Percentiles rank a stretch among this genome's conserved stretches.
Conservation (phyloP, 2,329 filamentous ascomycete species). For the Stagonosporopsis rhizophila region DNA sequence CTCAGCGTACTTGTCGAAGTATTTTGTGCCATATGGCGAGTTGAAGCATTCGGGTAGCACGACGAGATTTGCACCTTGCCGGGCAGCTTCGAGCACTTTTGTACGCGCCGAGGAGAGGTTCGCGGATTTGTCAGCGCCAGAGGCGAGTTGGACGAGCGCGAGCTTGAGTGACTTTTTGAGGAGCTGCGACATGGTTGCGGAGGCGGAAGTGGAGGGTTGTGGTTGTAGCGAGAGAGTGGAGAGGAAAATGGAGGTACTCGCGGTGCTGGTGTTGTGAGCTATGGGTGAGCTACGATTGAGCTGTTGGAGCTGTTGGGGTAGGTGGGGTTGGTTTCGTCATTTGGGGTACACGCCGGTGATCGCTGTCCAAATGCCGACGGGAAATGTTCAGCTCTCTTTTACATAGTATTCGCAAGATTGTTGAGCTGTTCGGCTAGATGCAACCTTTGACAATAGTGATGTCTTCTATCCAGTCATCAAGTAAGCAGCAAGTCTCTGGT, state of each 20-base stretch:
- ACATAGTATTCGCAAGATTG: background rate
- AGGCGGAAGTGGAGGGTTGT: background rate
- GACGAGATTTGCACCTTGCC: slow-evolving; percentile 78
- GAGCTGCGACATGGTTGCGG: slow-evolving; percentile 32
- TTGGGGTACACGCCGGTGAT: slow-evolving; percentile 1
- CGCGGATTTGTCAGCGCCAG: slow-evolving; percentile 74
- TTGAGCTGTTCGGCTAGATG: background rate
- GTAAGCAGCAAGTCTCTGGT: background rate
- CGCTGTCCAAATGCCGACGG: slow-evolving; percentile 9
- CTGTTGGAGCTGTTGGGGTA: slow-evolving; percentile 16
- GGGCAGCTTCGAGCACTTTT: slow-evolving; percentile 83
- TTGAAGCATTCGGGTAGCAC: slow-evolving; percentile 99
- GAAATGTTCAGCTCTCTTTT: background rate
- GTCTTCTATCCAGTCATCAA: background rate
- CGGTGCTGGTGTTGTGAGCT: background rate
- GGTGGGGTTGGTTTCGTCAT: slow-evolving; percentile 11
- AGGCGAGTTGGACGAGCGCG: slow-evolving; percentile 58
- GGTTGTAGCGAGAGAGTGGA: background rate
- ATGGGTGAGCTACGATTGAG: slow-evolving; percentile 1
- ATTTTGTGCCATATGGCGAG: slow-evolving; percentile 90
- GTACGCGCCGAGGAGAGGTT: slow-evolving; percentile 83
- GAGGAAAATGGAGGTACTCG: background rate
- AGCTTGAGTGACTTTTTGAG: slow-evolving; percentile 50
- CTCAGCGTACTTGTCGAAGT: slow-evolving; percentile 92
- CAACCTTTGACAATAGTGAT: background rate